Evolutionary conservation across 2,329 filamentous ascomycete genomes (phyloP).

Genomic region (Ophiostoma sp.): DNA sequence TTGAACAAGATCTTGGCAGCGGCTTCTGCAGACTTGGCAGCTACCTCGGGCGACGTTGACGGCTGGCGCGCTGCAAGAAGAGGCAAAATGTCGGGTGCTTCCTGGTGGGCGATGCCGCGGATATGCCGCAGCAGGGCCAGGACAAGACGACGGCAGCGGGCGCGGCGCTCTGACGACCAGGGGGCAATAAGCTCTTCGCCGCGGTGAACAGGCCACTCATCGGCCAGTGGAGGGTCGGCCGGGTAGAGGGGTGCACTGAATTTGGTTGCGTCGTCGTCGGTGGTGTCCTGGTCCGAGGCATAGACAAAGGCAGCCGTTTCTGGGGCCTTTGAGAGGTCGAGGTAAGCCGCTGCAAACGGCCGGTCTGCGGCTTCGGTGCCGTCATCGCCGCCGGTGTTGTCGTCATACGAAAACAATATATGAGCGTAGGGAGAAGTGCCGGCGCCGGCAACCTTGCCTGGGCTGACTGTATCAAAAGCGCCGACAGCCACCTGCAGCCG

Average conservation of each 20-base stretch:
- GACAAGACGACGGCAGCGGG: constrained; percentile 32
- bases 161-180: constrained; percentile 22
- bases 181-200: constrained; percentile 28
- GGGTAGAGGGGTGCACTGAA: constrained; percentile 25
- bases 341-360: constrained; percentile 53
- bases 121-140: constrained; percentile 31
- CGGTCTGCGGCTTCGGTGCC: background rate
- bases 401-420: constrained; percentile 38
- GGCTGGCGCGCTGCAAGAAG: constrained; percentile 21
- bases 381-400: background rate
- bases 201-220: constrained; percentile 20
- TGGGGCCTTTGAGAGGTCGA: constrained; percentile 55
- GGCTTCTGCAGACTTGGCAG: background rate
- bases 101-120: constrained; percentile 30
- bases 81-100: constrained; percentile 23
- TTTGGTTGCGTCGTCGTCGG: background rate
- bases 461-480: constrained; percentile 21
- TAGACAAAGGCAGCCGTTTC: constrained; percentile 65
- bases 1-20: background rate
- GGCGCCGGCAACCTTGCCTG: constrained; percentile 36
- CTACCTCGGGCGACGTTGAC: constrained; percentile 27
- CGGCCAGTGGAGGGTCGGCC: constrained; percentile 1
- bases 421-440: constrained; percentile 42
- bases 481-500: constrained; percentile 50
- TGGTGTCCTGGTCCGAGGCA: constrained; percentile 43